phyloP scores from a whole-genome alignment of 148 eudicot species.

The Bassia scoparia region DNA sequence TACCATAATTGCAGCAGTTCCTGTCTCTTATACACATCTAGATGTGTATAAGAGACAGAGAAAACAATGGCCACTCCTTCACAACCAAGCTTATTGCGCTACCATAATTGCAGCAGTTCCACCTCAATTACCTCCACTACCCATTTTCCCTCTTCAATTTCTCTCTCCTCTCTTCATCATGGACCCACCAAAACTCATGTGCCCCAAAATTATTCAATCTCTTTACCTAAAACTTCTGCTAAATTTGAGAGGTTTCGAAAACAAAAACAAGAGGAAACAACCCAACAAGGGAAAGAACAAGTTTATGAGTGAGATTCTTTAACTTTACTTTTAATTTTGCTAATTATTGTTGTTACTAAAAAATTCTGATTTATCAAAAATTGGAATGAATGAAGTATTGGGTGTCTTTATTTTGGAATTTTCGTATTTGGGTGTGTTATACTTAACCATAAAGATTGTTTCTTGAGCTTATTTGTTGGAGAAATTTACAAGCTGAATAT shows the following conservation, averaged over 20 bases:
- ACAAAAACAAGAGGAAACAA: conserved; percentile 7
- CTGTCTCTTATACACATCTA: too few species aligned
- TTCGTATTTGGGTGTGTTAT: neutral
- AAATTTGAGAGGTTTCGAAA: conserved; percentile 65
- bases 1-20: conserved; percentile 2
- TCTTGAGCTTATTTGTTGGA: neutral
- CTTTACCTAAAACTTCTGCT: conserved; percentile 41
- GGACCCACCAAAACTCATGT: conserved; percentile 34
- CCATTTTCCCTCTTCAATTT: conserved; percentile 27
- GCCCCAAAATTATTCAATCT: conserved; percentile 26
- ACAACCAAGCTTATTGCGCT: conserved; percentile 29
- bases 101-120: conserved; percentile 2
- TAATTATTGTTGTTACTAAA: neutral
- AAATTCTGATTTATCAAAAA: neutral
- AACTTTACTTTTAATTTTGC: neutral
- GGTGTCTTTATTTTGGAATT: neutral
- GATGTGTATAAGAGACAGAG: too few species aligned
- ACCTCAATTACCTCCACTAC: conserved; percentile 31
- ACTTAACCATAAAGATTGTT: neutral
- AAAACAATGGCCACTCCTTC: conserved; percentile 45
- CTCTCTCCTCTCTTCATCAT: conserved; percentile 25
- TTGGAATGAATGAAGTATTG: neutral
- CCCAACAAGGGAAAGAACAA: conserved; percentile 39
- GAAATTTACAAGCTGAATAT: neutral
- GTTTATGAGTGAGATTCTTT: conserved; percentile 60